Percentiles rank a stretch among this genome's conserved stretches.
These are phyloP conservation scores for Vigna nakashimae DNA, from an alignment of 306 rosid species.

Conservation along the genomic window DNA sequence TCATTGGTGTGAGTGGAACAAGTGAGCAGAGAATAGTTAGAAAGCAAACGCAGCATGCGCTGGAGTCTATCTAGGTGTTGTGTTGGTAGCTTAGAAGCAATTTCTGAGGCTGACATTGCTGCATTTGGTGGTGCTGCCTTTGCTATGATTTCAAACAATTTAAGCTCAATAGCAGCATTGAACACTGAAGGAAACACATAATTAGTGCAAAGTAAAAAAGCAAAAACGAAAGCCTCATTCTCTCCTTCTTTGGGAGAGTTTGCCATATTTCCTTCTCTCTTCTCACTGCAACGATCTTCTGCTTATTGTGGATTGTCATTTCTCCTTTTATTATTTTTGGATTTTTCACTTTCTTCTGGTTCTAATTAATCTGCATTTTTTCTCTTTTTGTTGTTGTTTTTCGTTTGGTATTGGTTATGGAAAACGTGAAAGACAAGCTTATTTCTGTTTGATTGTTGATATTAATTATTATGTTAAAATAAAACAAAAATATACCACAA, in stretches of 20 bases:
- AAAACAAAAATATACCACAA: too few species aligned
- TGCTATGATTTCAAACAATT: conserved; percentile 28
- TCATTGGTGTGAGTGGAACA: not conserved
- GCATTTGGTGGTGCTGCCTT: not conserved
- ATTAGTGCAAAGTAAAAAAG: not conserved
- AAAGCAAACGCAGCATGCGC: conserved; percentile 35
- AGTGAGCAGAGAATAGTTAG: not conserved
- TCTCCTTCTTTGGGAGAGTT: not conserved
- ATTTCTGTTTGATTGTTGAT: too few species aligned
- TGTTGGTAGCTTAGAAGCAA: conserved; percentile 3
- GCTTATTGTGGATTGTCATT: too few species aligned
- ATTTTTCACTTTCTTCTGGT: too few species aligned
- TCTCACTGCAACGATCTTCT: not conserved
- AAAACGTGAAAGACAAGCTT: too few species aligned
- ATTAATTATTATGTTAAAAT: too few species aligned
- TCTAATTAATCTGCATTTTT: too few species aligned
- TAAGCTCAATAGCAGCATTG: conserved; percentile 24
- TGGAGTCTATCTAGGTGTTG: not conserved
- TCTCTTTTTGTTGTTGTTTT: too few species aligned
- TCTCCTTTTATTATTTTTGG: too few species aligned
- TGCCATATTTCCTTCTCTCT: not conserved
- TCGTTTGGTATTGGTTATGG: too few species aligned
- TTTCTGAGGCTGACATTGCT: conserved; percentile 4
- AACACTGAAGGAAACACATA: conserved; percentile 1
- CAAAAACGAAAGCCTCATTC: conserved; percentile 6